Percentiles rank a stretch among this genome's conserved stretches.
Conservation (phyloP, 148 eudicot species). For the Camellia granthamiana region DNA sequence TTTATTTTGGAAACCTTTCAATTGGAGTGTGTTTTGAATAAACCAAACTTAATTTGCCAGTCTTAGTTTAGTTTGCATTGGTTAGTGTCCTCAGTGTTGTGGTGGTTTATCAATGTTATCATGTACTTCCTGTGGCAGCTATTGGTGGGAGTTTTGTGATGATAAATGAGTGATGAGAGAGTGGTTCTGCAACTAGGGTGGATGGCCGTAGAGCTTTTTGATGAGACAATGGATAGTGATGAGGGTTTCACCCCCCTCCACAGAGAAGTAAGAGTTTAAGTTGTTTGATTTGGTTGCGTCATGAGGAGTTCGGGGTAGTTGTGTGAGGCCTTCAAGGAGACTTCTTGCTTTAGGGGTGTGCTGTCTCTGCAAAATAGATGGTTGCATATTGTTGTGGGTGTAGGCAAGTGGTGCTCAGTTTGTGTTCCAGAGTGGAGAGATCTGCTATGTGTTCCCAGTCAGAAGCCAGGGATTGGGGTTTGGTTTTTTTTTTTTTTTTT, state of each 20-base stretch:
- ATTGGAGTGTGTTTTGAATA: not conserved
- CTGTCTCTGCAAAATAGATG: too few relatives aligned
- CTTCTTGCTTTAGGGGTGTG: not conserved
- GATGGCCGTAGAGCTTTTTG: not conserved
- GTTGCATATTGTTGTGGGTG: not conserved
- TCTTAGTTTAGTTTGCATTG: not conserved
- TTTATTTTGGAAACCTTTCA: not conserved
- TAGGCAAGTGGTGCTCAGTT: not conserved
- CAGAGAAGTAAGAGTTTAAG: not conserved
- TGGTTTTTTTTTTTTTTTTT: too few relatives aligned
- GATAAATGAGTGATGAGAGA: not conserved
- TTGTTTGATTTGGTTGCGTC: not conserved
- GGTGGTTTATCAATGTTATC: not conserved
- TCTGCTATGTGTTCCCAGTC: not conserved
- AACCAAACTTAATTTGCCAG: not conserved
- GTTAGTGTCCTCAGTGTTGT: not conserved
- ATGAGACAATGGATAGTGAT: not conserved
- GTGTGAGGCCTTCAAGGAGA: not conserved
- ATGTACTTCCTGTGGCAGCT: too few relatives aligned
- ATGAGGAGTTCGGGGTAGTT: not conserved
- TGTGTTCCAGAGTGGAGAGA: not conserved
- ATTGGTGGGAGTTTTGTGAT: not conserved
- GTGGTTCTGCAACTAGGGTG: not conserved
- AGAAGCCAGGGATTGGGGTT: not conserved
- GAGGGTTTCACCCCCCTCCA: not conserved